Conservation (phyloP, 106 monocot species). For the Allium sativum region DNA sequence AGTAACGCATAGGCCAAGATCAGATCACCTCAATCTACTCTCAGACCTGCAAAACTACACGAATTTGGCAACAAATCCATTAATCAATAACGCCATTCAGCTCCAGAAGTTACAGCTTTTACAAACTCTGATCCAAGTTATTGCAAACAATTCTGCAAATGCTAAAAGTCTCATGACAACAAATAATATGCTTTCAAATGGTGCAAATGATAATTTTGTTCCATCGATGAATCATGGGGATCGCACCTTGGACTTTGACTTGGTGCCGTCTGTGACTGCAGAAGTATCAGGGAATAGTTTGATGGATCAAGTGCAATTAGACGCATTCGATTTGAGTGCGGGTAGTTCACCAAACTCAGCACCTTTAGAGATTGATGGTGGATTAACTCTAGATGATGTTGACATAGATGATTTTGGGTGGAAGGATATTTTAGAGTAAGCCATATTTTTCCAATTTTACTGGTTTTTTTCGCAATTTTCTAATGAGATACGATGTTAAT, state of each 20-base stretch:
- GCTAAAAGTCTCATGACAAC: no score
- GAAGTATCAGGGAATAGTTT: background rate
- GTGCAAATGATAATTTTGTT: background rate
- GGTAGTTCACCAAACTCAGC: background rate
- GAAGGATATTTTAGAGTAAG: conserved; percentile 8
- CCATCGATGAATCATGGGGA: background rate
- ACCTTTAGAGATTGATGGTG: background rate
- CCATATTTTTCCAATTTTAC: background rate
- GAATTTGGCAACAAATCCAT: conserved; percentile 3
- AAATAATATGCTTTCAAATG: no score
- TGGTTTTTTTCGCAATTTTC: background rate
- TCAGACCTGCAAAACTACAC: background rate
- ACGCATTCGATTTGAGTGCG: background rate
- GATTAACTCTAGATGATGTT: conserved; percentile 4
- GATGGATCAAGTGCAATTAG: background rate
- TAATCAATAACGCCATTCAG: conserved; percentile 5
- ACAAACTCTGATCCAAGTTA: conserved; percentile 3
- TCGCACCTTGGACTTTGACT: background rate
- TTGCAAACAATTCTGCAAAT: background rate
- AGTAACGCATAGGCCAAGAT: conserved; percentile 1
- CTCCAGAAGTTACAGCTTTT: conserved; percentile 5
- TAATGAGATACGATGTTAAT: background rate
- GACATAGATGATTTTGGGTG: conserved; percentile 7
- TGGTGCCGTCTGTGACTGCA: background rate
- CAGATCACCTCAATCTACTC: conserved; percentile 3